Evolutionary conservation across 192 early-diverging fungal species (phyloP).

Genomic region (Pecoramyces ruminantium): DNA sequence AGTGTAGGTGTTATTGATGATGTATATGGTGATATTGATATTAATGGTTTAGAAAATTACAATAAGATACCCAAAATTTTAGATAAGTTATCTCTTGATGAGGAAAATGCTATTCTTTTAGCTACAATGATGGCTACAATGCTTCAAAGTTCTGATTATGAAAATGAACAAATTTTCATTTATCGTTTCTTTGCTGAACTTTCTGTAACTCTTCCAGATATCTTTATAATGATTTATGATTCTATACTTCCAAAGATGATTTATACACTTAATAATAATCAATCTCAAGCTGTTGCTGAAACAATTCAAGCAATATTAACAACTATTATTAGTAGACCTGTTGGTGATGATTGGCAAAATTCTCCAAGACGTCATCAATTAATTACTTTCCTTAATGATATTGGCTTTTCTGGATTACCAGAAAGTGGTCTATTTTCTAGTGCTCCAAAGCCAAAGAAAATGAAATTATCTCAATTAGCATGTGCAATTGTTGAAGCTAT

Average conservation of each 20-base stretch:
- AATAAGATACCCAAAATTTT: slow-evolving; percentile 10
- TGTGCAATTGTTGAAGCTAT: slow-evolving; percentile 9
- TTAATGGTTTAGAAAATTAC: slow-evolving; percentile 1
- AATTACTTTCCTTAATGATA: slow-evolving; percentile 13
- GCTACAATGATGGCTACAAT: slow-evolving; percentile 50
- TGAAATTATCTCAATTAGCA: slow-evolving; percentile 24
- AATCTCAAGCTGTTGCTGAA: slow-evolving; percentile 44
- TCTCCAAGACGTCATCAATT: background rate
- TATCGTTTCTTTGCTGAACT: slow-evolving; percentile 64
- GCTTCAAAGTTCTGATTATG: slow-evolving; percentile 53
- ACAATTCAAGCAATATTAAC: slow-evolving; percentile 55
- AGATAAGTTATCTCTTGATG: slow-evolving; percentile 35
- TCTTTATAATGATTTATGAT: slow-evolving; percentile 58
- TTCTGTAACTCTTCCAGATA: slow-evolving; percentile 48
- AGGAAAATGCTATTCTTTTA: slow-evolving; percentile 42
- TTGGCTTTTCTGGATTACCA: background rate
- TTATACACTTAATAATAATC: slow-evolving; percentile 42
- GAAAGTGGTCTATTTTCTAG: slow-evolving; percentile 5
- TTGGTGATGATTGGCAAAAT: slow-evolving; percentile 20
- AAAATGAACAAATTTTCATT: slow-evolving; percentile 51
- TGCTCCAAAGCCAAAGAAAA: slow-evolving; percentile 17
- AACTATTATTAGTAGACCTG: slow-evolving; percentile 7
- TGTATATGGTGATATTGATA: slow-evolving; percentile 4
- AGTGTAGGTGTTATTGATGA: slow-evolving; percentile 11
- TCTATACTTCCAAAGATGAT: slow-evolving; percentile 54